These are phyloP conservation scores for Diplodia intermedia DNA, from an alignment of 2,329 filamentous ascomycete species.

Conservation along the genomic window DNA sequence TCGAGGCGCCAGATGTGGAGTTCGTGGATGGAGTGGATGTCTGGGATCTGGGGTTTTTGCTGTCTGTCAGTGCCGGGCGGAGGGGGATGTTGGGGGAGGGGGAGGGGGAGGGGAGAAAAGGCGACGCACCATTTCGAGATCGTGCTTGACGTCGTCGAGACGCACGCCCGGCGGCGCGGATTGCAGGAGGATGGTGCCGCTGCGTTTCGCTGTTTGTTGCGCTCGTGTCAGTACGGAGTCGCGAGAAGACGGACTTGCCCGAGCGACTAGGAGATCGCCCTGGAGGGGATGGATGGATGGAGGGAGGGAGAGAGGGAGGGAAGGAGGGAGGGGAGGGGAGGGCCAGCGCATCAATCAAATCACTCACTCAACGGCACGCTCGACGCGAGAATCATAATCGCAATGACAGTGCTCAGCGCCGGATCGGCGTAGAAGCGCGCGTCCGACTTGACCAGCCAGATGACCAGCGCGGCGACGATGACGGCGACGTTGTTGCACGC, in stretches of 20 bases:
- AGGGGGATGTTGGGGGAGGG: no score
- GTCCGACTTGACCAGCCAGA: conserved; percentile 68
- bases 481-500: conserved; percentile 79
- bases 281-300: neutral
- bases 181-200: conserved; percentile 71
- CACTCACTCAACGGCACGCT: conserved; percentile 62
- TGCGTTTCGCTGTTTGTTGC: conserved; percentile 56
- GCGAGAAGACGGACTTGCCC: no score
- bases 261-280: no score
- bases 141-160: conserved; percentile 69
- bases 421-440: conserved; percentile 75
- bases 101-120: neutral
- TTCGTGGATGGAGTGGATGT: conserved; percentile 72
- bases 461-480: conserved; percentile 71
- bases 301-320: neutral
- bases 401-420: conserved; percentile 70
- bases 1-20: conserved; percentile 77
- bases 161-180: conserved; percentile 67
- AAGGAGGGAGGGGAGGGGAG: neutral
- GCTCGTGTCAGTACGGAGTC: no score
- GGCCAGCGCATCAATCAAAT: neutral
- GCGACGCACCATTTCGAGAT: conserved; percentile 67
- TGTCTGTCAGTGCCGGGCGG: neutral
- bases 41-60: conserved; percentile 61
- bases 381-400: conserved; percentile 73